Evolutionary conservation across 805 yeast genomes (phyloP).

Genomic region (Candida sakaeoensis): DNA sequence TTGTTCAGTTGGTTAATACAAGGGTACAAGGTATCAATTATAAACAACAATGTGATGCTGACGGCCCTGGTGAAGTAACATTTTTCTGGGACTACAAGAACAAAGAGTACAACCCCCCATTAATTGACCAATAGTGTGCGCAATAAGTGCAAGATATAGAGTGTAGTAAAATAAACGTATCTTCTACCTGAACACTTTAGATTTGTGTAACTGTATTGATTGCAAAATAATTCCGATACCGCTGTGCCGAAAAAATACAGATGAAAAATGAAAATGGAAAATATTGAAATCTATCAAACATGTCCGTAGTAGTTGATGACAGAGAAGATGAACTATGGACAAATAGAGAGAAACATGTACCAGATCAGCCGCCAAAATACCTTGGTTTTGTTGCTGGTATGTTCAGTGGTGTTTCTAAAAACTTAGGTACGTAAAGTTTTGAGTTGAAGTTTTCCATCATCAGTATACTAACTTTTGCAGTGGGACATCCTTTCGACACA

Average conservation of each 20-base stretch:
- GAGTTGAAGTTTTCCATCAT: too few species aligned
- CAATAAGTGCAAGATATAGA: too few species aligned
- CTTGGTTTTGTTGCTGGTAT: conserved; percentile 87
- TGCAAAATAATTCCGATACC: not conserved
- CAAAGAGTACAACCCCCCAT: conserved; percentile 10
- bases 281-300: conserved; percentile 3
- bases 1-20: conserved; percentile 23
- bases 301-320: conserved; percentile 26
- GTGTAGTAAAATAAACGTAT: too few species aligned
- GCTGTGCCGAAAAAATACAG: not conserved
- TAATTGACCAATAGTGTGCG: conserved; percentile 7
- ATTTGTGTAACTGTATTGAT: not conserved
- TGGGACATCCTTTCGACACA: conserved; percentile 93
- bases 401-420: conserved; percentile 82
- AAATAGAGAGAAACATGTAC: conserved; percentile 8
- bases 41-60: conserved; percentile 24
- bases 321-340: conserved; percentile 23
- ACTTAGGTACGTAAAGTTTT: conserved; percentile 43
- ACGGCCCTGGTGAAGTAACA: conserved; percentile 24
- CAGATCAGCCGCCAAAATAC: conserved; percentile 45
- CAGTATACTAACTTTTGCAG: conserved; percentile 24
- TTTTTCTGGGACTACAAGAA: conserved; percentile 41
- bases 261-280: not conserved
- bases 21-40: conserved; percentile 26
- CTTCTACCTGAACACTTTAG: too few species aligned